Base-by-base conservation (phyloP, 2,329 filamentous ascomycete genomes). In the Ambrosiella beaveri region DNA sequence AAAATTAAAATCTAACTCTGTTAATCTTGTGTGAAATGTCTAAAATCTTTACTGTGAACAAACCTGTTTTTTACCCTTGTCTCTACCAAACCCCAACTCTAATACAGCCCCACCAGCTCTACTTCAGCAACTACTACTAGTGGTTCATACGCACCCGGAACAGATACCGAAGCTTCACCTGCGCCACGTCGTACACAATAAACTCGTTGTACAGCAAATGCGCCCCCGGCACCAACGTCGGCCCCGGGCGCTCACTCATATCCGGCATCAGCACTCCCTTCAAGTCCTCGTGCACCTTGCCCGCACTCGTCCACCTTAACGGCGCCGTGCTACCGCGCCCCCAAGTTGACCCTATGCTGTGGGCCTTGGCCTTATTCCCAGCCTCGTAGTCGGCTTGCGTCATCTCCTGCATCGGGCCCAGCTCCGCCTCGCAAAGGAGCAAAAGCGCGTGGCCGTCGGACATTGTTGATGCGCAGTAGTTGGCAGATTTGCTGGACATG, bases 401-500 rank as follows among this genome's bases (percentile, higher is more conserved):
- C 2, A 90, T 74, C 64, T 82, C 75, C 60, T 84, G 77, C 72
- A 91, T 82, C 39, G 82, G 70, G 5, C 89, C 88, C 2, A 95
- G 76, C 69, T 73, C 72, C 3, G 86, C 88, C 65, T 95, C 88
- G 64, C 88, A 94, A 1, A 95, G 81, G 15, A 95, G 75, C 3
- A 95, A 73, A 2, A 95, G 73, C 0, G 82, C 88, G 19, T 82
- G 80, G 17, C 80, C 78, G n/a, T 76, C 78, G n/a, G 84, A 85
- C 61, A 72, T 76, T 62, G 70, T 67, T 0, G 80, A 67, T 56
- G 69, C 77, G 67, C 87, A 93, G 71, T 95, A 95, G 64, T 80
- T 80, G 13, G 87, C 87, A 1, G 84, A 88, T 70, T 94, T 95
- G 66, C 80, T 85, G 0, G 81, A 85, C 76, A 89, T 89, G 65